Conservation (phyloP, 169 alveolate genomes). For the Plasmodium adleri region DNA sequence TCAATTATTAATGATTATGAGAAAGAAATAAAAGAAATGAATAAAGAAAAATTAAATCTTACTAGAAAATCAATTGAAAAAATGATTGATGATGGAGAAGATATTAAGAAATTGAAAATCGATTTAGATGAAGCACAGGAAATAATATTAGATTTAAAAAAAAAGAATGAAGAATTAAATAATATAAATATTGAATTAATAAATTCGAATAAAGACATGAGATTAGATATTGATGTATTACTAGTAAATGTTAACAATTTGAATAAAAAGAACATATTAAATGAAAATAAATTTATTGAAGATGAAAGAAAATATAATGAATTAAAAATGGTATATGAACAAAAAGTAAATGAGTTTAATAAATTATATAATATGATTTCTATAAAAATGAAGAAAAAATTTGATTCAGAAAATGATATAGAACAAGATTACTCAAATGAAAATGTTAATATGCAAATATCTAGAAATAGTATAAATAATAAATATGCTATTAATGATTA, state of each 20-base stretch:
- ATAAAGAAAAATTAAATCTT: constrained; percentile 40
- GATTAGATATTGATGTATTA: constrained; percentile 46
- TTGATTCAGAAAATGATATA: constrained; percentile 13
- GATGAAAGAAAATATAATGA: constrained; percentile 38
- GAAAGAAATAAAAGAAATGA: constrained; percentile 49
- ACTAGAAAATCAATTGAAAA: constrained; percentile 53
- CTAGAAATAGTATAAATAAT: not conserved
- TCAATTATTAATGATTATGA: constrained; percentile 33
- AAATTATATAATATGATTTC: constrained; percentile 11
- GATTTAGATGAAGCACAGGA: constrained; percentile 40
- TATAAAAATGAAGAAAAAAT: constrained; percentile 31
- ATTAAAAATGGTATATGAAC: constrained; percentile 29
- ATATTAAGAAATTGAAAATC: constrained; percentile 40
- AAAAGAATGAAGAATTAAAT: constrained; percentile 38
- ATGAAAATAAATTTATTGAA: constrained; percentile 2
- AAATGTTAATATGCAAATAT: not conserved
- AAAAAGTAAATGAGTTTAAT: constrained; percentile 33
- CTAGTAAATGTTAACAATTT: constrained; percentile 41
- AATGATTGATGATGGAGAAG: constrained; percentile 67
- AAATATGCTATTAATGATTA: not conserved
- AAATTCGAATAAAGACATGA: constrained; percentile 58
- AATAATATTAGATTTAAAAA: constrained; percentile 22
- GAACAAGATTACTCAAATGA: not conserved
- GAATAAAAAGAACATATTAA: constrained; percentile 35
- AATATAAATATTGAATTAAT: constrained; percentile 30